phyloP scores from a whole-genome alignment of 768 basidiomycete genomes.

The Dacryopinax spathularia region DNA sequence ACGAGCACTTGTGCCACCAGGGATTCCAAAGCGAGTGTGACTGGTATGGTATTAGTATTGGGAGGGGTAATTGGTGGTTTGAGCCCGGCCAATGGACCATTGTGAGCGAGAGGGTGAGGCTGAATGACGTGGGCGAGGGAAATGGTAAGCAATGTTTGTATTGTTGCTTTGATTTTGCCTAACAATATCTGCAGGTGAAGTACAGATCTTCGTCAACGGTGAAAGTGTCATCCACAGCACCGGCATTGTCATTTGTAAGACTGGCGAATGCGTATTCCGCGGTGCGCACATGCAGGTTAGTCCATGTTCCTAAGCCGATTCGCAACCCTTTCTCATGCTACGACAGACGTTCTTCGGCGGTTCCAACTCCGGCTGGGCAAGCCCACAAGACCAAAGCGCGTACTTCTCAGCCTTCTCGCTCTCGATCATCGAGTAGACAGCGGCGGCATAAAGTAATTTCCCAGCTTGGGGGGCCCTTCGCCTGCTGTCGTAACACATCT shows the following conservation, averaged over 20 bases:
- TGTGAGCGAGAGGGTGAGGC: slow-evolving; percentile 52
- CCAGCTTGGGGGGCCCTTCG: background rate
- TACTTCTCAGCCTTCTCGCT: slow-evolving; percentile 61
- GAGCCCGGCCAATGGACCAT: slow-evolving; percentile 50
- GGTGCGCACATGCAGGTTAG: slow-evolving; percentile 44
- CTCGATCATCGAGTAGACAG: slow-evolving; percentile 31
- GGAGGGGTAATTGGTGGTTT: slow-evolving; percentile 54
- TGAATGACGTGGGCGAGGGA: slow-evolving; percentile 54
- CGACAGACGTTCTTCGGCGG: slow-evolving; percentile 63
- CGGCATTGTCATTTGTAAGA: slow-evolving; percentile 42
- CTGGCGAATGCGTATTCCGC: slow-evolving; percentile 36
- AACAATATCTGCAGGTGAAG: slow-evolving; percentile 32
- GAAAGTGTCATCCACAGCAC: slow-evolving; percentile 44
- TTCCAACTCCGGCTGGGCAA: slow-evolving; percentile 36
- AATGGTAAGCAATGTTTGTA: slow-evolving; percentile 36
- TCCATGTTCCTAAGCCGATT: background rate
- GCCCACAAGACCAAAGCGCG: slow-evolving; percentile 44
- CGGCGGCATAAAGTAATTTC: background rate
- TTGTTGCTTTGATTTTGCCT: slow-evolving; percentile 6
- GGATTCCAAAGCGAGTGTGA: slow-evolving; percentile 19
- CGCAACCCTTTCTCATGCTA: background rate
- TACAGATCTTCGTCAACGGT: slow-evolving; percentile 53
- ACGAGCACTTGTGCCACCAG: slow-evolving; percentile 35
- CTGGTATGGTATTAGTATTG: slow-evolving; percentile 41
- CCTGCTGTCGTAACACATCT: too few species aligned